A percentile compares a stretch with the other conserved stretches of the same genome.
Conservation (phyloP, 176 grass and related monocot genomes). For the bread wheat (Triticum aestivum) region IWGSC_CS_RefSeq_v2.1 NC_057797.1:386518070-386518569, state of each 20-base stretch:
- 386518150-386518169: not conserved
- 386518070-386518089: not conserved
- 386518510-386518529: too few species aligned
- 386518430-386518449: too few species aligned
- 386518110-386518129: constrained; percentile 18
- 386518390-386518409: not conserved
- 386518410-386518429: not conserved
- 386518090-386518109: not conserved
- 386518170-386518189: not conserved
- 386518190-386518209: not conserved
- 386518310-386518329: not conserved
- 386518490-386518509: too few species aligned
- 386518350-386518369: not conserved
- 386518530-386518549: too few species aligned
- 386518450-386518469: too few species aligned
- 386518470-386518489: too few species aligned
- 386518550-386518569: too few species aligned
- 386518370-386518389: not conserved
- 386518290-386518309: not conserved
- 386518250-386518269: not conserved
- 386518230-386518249: not conserved
- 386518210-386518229: not conserved
- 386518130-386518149: not conserved
- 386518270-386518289: too few species aligned
- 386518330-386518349: not conserved